Base-by-base conservation (phyloP, 2,329 filamentous ascomycete species). In the Aspergillus carbonarius region DNA sequence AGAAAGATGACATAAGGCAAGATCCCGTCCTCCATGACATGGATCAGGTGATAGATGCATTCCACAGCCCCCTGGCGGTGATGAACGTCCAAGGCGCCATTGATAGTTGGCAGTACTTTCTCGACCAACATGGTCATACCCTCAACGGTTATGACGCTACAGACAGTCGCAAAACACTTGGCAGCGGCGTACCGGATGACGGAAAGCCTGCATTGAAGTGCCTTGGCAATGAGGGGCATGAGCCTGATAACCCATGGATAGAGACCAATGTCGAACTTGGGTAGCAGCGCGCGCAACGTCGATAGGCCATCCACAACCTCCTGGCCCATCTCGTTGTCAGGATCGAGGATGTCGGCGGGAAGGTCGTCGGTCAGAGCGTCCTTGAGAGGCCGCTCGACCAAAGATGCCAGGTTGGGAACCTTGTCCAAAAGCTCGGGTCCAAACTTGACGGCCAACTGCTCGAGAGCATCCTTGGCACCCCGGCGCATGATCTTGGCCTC, bases 1-100 rank as follows among this genome's bases (percentile, higher is more conserved):
- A 99, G 85, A 85, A 99, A 99, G 69, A 99, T 97, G 63, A 99
- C 95, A 70, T 99, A 99, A 3, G 96, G 95, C 30, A 99, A 78
- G 58, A 99, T 99, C 37, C 86, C 85, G 72, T 98, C 95, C 62
- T 96, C 95, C 95, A 99, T 99, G 53, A 97, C 93, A 60, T 96
- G 91, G 63, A 99, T 99, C 59, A 99, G 81, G 75, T 99, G 95
- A 72, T 99, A 99, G 60, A 99, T 90, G 67, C 88, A 92, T 76
- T 99, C 95, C 58, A 96, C 95, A 5, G 92, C 92, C 62, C 95
- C 95, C 78, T 99, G 95, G 39, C 95, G 88, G 77, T 89, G 90
- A 70, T 91, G 88, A 30, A 97, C 83, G 69, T 99, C 93, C 60
- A 96, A 78, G 1, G 92, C 89, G 68, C 97, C 97, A 78, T 83